These are phyloP conservation scores for Gremmenia infestans DNA, from an alignment of 2,329 filamentous ascomycete genomes.

Conservation along the genomic window DNA sequence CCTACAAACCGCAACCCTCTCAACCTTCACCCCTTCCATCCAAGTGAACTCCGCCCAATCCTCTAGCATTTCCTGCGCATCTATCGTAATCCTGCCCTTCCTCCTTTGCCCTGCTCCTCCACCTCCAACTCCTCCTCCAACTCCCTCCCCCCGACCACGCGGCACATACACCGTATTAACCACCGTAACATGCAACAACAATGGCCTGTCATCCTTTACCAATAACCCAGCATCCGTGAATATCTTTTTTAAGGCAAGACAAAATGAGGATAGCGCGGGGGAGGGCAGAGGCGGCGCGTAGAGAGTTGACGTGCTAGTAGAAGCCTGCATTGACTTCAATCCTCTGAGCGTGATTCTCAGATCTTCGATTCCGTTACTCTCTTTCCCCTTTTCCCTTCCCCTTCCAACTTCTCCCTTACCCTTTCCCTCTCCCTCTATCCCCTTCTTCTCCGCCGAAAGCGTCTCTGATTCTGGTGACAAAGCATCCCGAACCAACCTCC, in stretches of 20 bases:
- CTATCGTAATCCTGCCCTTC: slow-evolving; percentile 36
- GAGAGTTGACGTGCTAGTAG: slow-evolving; percentile 53
- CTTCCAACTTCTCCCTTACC: no score
- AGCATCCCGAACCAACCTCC: slow-evolving; percentile 26
- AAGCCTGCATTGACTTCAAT: slow-evolving; percentile 56
- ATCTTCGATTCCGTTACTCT: not conserved
- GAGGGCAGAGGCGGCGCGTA: slow-evolving; percentile 59
- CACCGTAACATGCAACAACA: slow-evolving; percentile 80
- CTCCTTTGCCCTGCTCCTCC: slow-evolving; percentile 9
- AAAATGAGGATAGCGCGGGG: slow-evolving; percentile 51
- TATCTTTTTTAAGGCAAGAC: slow-evolving; percentile 44
- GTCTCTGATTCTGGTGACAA: not conserved
- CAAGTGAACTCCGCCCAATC: slow-evolving; percentile 63
- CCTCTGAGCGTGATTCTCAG: slow-evolving; percentile 47
- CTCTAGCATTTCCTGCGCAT: slow-evolving; percentile 52
- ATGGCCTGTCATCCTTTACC: slow-evolving; percentile 51
- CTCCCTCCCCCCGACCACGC: slow-evolving; percentile 28
- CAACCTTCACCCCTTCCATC: slow-evolving; percentile 63
- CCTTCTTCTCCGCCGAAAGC: no score
- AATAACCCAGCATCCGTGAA: slow-evolving; percentile 57
- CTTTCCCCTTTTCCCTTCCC: not conserved
- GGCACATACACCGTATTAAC: slow-evolving; percentile 76
- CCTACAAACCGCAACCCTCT: slow-evolving; percentile 71
- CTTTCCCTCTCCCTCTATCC: not conserved
- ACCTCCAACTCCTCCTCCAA: slow-evolving; percentile 23